Evolutionary conservation across 2,329 filamentous ascomycete species (phyloP).

Genomic region (Lasiodiplodia sp.): DNA sequence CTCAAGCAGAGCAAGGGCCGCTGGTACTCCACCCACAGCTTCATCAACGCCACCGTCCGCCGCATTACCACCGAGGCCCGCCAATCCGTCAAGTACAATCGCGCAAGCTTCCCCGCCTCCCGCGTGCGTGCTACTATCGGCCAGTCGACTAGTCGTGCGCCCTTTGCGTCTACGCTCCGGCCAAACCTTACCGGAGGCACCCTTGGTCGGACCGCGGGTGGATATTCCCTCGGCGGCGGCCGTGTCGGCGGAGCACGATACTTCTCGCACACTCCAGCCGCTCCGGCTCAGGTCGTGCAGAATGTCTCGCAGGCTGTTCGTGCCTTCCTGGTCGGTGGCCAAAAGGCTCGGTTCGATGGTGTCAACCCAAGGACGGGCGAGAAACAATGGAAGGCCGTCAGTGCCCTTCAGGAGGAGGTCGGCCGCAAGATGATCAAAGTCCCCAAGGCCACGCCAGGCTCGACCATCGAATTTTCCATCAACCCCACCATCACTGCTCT

Average conservation of each 20-base stretch:
- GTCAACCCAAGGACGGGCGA: conserved; percentile 71
- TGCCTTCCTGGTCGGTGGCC: conserved; percentile 89
- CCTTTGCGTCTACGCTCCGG: conserved; percentile 86
- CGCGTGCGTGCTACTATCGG: conserved; percentile 63
- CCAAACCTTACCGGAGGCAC: conserved; percentile 92
- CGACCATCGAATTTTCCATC: conserved; percentile 86
- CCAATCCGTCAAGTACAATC: conserved; percentile 54
- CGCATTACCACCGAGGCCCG: conserved; percentile 60
- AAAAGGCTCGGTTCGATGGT: conserved; percentile 88
- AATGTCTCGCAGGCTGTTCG: conserved; percentile 95
- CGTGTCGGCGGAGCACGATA: conserved; percentile 77
- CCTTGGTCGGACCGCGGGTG: conserved; percentile 83
- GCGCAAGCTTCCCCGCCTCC: conserved; percentile 63
- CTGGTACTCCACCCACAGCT: conserved; percentile 66
- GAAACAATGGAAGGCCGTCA: conserved; percentile 81
- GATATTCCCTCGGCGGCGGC: conserved; percentile 80
- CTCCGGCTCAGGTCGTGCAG: conserved; percentile 88
- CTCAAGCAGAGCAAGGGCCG: conserved; percentile 70
- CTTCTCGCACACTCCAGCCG: conserved; percentile 87
- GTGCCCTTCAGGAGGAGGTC: conserved; percentile 75
- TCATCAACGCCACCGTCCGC: conserved; percentile 53
- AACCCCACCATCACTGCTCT: conserved; percentile 91
- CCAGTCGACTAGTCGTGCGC: conserved; percentile 75
- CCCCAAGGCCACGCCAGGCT: conserved; percentile 69
- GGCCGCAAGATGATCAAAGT: conserved; percentile 70